phyloP scores from a whole-genome alignment of 2,329 filamentous ascomycete genomes.

The Cadophora gregata region DNA sequence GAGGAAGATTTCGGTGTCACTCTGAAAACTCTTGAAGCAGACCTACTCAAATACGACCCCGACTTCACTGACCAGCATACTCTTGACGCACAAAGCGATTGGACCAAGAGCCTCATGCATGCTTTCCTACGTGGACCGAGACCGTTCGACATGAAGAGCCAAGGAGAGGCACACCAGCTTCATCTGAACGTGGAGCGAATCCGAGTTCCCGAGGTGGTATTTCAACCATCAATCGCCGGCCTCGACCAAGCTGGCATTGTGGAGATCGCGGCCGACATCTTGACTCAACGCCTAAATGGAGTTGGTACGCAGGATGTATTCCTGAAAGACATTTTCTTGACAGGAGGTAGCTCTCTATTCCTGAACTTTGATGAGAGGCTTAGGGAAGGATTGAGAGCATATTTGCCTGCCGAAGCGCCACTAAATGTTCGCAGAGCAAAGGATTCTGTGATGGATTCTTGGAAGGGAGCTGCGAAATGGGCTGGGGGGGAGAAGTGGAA shows the following conservation, averaged over 20 bases:
- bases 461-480: conserved; percentile 92
- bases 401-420: conserved; percentile 71
- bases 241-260: conserved; percentile 92
- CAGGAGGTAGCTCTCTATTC: conserved; percentile 91
- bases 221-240: conserved; percentile 90
- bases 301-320: conserved; percentile 68
- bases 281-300: conserved; percentile 76
- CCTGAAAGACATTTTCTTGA: conserved; percentile 87
- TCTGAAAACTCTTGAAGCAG: conserved; percentile 79
- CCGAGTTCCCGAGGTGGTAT: conserved; percentile 89
- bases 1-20: conserved; percentile 82
- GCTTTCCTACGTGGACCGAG: conserved; percentile 88
- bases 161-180: conserved; percentile 83
- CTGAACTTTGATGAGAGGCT: conserved; percentile 85
- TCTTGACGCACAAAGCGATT: conserved; percentile 89
- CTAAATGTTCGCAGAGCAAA: conserved; percentile 75
- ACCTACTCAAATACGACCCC: conserved; percentile 85
- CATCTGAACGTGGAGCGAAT: conserved; percentile 98
- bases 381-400: conserved; percentile 71
- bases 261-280: conserved; percentile 89
- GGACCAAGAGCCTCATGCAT: conserved; percentile 90
- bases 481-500: conserved; percentile 65
- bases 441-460: conserved; percentile 85
- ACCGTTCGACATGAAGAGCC: conserved; percentile 80
- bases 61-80: conserved; percentile 92